A percentile compares a stretch with the other conserved stretches of the same genome.
Evolutionary conservation across 345 rosid species (phyloP).

Genomic region (Lumnitzera racemosa): DNA sequence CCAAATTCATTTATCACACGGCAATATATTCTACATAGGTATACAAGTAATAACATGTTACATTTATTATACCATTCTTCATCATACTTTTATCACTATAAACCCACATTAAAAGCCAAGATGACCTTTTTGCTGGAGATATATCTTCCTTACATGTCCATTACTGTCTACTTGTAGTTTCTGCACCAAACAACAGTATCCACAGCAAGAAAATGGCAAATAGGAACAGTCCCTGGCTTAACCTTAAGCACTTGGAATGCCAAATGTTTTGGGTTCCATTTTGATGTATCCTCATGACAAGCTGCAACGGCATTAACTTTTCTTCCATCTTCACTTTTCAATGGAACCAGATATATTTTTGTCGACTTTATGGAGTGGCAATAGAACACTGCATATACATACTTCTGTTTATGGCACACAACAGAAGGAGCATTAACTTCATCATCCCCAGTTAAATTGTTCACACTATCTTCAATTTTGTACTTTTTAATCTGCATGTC

Average conservation of each 20-base stretch:
- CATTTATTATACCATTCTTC: too few species aligned
- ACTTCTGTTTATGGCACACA: conserved; percentile 81
- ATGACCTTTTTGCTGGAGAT: too few species aligned
- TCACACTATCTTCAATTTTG: conserved; percentile 24
- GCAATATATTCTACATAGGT: too few species aligned
- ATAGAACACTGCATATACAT: conserved; percentile 66
- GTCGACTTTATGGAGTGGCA: conserved; percentile 61
- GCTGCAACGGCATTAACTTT: conserved; percentile 61
- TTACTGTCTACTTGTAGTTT: neutral
- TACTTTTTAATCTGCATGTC: conserved; percentile 35
- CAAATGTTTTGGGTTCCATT: conserved; percentile 64
- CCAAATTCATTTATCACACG: too few species aligned
- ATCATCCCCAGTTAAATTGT: conserved; percentile 22
- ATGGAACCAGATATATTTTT: conserved; percentile 31
- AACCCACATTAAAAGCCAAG: too few species aligned
- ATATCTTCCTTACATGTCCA: too few species aligned
- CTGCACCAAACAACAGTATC: conserved; percentile 57
- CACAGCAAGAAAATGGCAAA: conserved; percentile 81
- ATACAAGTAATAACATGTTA: too few species aligned
- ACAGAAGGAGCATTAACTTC: conserved; percentile 14
- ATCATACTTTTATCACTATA: too few species aligned
- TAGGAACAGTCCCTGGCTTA: conserved; percentile 60
- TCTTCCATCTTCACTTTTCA: conserved; percentile 28
- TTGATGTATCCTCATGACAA: conserved; percentile 80
- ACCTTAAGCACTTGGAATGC: conserved; percentile 30